Evolutionary conservation across 169 alveolate species (phyloP), one percentile per base, ranked within the genome.

Genomic region (Plasmodium inui): DNA sequence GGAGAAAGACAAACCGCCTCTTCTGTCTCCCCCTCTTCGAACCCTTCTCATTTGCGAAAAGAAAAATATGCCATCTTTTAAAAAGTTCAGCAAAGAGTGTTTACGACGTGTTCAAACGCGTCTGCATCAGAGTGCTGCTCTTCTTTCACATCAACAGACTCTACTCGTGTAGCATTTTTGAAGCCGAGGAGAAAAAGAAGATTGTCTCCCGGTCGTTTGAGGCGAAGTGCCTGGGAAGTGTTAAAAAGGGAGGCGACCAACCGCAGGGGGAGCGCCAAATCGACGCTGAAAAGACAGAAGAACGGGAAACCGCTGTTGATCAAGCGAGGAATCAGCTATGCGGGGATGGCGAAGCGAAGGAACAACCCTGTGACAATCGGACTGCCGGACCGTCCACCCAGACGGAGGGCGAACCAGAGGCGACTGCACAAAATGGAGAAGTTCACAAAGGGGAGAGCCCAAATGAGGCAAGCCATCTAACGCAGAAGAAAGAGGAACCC

Each of bases 141-240:
- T 86, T 86, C 80, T 74, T 86, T 53, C 71, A 86, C 80, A 86
- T 86, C n/a, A 74, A 86, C 41, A 70, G 67, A 34, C 57, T 86
- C 30, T 86, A 86, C 41, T 74, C 93, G n/a, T 76, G 78, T 55
- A 74, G 67, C n/a, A 55, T 53, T 50, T 53, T 74, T 74, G 76
- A 86, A 8, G 67, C 9, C 12, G 73, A 86, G 10, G 70, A 55
- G 39, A 86, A 86, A 46, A 46, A 74, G 61, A 74, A 61, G 76
- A 74, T 74, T 17, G 34, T 30, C 46, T 55, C 93, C 34, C 55
- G 85, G 17, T 86, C 93, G 7, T 46, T 86, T 32, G 93, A 86
- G 67, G 44, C 67, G 32, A 86, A 74, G 17, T 73, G 41, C 34
- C 39, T 74, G 44, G 41, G 61, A 22, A 76, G 30, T 19, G 79